Conservation (phyloP, 768 basidiomycete species). For the Tremella yokohamensis region DNA sequence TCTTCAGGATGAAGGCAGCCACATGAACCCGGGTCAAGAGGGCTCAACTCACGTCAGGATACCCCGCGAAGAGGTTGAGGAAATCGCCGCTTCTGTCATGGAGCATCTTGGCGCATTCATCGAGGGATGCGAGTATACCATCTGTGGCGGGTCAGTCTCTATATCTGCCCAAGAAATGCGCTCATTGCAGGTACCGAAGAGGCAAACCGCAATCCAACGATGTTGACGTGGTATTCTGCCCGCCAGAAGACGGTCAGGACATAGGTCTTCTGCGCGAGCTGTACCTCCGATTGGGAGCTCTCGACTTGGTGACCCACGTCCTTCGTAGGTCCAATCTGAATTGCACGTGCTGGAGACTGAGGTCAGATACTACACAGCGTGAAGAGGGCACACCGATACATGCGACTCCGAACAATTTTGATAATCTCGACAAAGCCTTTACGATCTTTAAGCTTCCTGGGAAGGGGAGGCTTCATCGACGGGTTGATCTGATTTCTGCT, state of each 20-base stretch:
- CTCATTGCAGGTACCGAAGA: conserved; percentile 66
- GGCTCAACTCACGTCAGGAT: conserved; percentile 56
- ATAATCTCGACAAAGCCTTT: conserved; percentile 78
- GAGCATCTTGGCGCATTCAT: conserved; percentile 63
- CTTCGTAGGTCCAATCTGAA: conserved; percentile 62
- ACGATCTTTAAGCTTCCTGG: conserved; percentile 70
- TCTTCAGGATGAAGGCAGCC: conserved; percentile 1
- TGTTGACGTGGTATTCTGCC: conserved; percentile 83
- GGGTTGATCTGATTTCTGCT: conserved; percentile 81
- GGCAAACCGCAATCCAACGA: conserved; percentile 79
- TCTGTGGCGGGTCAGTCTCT: conserved; percentile 71
- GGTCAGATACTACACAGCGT: conserved; percentile 55
- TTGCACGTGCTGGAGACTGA: conserved; percentile 54
- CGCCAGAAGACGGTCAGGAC: conserved; percentile 58
- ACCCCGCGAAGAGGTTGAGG: conserved; percentile 69
- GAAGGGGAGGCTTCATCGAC: conserved; percentile 57
- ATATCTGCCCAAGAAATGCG: background rate
- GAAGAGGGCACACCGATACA: conserved; percentile 21
- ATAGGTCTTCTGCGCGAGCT: conserved; percentile 64
- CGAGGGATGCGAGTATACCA: conserved; percentile 66
- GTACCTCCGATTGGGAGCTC: conserved; percentile 50
- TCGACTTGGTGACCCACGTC: conserved; percentile 71
- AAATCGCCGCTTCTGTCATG: conserved; percentile 68
- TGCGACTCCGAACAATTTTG: conserved; percentile 58
- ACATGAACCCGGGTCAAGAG: background rate